Percentiles rank a stretch among this genome's conserved stretches.
These are phyloP conservation scores for Amauroascus verrucosus DNA, from an alignment of 2,329 filamentous ascomycete species.

Conservation along the genomic window DNA sequence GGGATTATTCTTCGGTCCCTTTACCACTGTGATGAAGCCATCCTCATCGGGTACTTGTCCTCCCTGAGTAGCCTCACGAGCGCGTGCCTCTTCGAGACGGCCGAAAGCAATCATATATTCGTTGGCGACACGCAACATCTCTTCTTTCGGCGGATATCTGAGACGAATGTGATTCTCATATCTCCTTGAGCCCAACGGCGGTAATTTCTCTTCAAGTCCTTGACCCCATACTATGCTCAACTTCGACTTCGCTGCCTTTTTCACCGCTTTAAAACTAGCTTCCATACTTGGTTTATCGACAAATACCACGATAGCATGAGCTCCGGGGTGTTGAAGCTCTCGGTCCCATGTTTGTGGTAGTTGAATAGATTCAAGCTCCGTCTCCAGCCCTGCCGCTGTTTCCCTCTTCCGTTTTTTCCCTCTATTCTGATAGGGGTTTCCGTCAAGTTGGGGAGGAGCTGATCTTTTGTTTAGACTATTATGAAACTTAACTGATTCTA, in stretches of 20 bases:
- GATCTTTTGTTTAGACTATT: conserved; percentile 34
- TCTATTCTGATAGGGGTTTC: conserved; percentile 12
- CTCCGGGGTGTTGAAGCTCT: conserved; percentile 59
- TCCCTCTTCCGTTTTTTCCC: conserved; percentile 48
- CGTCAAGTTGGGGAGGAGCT: conserved; percentile 17
- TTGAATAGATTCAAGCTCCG: conserved; percentile 48
- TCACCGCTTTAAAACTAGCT: conserved; percentile 64
- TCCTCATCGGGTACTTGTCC: conserved; percentile 83
- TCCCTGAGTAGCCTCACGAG: conserved; percentile 51
- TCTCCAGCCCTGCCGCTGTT: conserved; percentile 39
- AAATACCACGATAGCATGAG: conserved; percentile 70
- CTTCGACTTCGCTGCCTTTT: conserved; percentile 44
- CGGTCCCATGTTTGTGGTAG: conserved; percentile 67
- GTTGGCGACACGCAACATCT: conserved; percentile 66
- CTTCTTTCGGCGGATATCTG: conserved; percentile 56
- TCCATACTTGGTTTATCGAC: conserved; percentile 73
- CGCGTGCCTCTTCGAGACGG: conserved; percentile 55
- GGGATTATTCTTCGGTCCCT: conserved; percentile 64
- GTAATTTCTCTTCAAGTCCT: conserved; percentile 46
- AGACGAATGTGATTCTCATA: conserved; percentile 59
- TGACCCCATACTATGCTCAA: conserved; percentile 55
- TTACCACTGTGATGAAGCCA: conserved; percentile 84
- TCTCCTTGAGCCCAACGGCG: conserved; percentile 44
- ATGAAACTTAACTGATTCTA: conserved; percentile 70
- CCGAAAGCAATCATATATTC: conserved; percentile 74